These are phyloP conservation scores for Colletotrichum caudatum DNA, from an alignment of 2,329 filamentous ascomycete species.

Conservation along the genomic window DNA sequence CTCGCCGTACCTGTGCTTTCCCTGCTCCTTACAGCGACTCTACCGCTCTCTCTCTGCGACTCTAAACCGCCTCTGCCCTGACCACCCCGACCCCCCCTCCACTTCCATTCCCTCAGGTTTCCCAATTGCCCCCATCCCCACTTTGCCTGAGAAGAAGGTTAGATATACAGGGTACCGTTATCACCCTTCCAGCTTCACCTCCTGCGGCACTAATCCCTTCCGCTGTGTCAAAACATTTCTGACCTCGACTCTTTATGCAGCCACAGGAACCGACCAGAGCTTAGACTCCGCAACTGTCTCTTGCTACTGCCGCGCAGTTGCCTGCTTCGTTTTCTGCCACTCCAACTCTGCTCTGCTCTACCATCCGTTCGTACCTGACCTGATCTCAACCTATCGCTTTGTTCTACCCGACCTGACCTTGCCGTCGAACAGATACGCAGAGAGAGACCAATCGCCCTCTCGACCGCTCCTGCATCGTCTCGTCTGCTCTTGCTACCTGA, in stretches of 20 bases:
- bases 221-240: slow-evolving; percentile 55
- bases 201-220: slow-evolving; percentile 55
- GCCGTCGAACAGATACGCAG: slow-evolving; percentile 19
- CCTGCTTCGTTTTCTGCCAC: slow-evolving; percentile 25
- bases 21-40: slow-evolving; percentile 34
- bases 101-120: slow-evolving; percentile 42
- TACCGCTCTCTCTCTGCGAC: slow-evolving; percentile 31
- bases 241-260: slow-evolving; percentile 51
- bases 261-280: slow-evolving; percentile 46
- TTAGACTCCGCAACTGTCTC: slow-evolving; percentile 39
- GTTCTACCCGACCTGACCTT: slow-evolving; percentile 26
- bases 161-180: slow-evolving; percentile 42
- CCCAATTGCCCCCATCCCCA: slow-evolving; percentile 41
- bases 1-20: slow-evolving; percentile 10
- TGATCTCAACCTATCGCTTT: slow-evolving; percentile 15
- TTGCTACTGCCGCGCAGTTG: slow-evolving; percentile 35
- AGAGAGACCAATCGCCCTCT: slow-evolving; percentile 13
- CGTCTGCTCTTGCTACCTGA: slow-evolving; percentile 12
- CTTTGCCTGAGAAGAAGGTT: slow-evolving; percentile 42
- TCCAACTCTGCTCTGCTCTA: slow-evolving; percentile 14
- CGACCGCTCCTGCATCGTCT: slow-evolving; percentile 18
- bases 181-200: slow-evolving; percentile 46
- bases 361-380: slow-evolving; percentile 15
- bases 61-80: slow-evolving; percentile 32
- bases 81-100: slow-evolving; percentile 39